These are phyloP conservation scores for Cotoneaster glaucophyllus DNA, from an alignment of 306 rosid genomes.

Conservation along the genomic window DNA sequence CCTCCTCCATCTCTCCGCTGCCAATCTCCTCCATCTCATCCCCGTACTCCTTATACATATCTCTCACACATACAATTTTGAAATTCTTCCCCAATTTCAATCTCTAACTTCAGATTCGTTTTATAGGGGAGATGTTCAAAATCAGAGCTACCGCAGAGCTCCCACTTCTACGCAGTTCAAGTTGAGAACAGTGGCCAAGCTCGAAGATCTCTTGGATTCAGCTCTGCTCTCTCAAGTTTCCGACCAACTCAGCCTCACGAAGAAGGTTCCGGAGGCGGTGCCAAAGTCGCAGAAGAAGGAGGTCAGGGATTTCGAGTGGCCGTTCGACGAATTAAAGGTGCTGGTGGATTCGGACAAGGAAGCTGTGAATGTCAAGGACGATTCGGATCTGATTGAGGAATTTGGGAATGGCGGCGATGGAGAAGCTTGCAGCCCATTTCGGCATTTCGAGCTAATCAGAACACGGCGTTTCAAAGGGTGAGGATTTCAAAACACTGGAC, in stretches of 20 bases:
- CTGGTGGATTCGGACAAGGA: neutral
- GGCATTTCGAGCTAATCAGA: constrained; percentile 7
- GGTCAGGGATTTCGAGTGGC: constrained; percentile 27
- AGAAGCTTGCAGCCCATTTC: constrained; percentile 17
- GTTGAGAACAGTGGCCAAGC: constrained; percentile 2
- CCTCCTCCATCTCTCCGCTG: neutral
- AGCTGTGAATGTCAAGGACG: constrained; percentile 9
- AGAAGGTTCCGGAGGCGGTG: neutral
- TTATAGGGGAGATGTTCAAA: neutral
- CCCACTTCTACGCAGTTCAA: neutral
- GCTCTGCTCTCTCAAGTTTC: constrained; percentile 23
- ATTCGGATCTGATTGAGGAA: constrained; percentile 1
- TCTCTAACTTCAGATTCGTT: neutral
- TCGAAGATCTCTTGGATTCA: constrained; percentile 31
- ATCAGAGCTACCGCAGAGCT: neutral
- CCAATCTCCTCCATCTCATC: neutral
- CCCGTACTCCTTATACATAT: neutral
- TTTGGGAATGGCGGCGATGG: neutral
- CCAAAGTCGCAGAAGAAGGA: neutral
- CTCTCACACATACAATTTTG: neutral
- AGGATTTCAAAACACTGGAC: neutral
- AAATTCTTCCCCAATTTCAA: neutral
- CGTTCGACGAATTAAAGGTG: constrained; percentile 22
- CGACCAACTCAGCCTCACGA: neutral
- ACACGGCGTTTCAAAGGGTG: neutral